Evolutionary conservation across 2,329 filamentous ascomycete genomes (phyloP), one percentile per base, ranked within the genome.

Genomic region (Aspergillus proliferans): DNA sequence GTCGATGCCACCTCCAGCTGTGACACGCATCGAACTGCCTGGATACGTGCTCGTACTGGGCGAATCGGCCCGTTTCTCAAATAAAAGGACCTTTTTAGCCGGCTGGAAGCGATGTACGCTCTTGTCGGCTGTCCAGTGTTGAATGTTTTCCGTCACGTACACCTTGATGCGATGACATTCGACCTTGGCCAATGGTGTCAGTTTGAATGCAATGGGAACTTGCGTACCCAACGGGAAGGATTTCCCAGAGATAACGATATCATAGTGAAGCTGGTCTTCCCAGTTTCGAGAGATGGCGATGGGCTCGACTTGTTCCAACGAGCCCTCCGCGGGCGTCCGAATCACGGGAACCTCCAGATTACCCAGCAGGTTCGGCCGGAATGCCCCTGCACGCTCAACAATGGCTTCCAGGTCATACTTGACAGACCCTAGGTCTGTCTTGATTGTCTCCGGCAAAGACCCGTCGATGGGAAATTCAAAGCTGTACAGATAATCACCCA

Each of bases 211-310:
- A 51, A 96, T 93, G 1, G 91, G 91, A 14, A 96, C 88, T 60
- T 87, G 87, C 36, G 86, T 81, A 14, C 91, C 91, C 18, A 96
- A 80, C 0, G 91, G 88, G 52, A 96, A 96, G 0, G 90, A 94
- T 76, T 95, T 95, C 47, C 91, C 91, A 1, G 90, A 95, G 47
- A 96, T 95, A 65, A 95, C 85, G 58, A 96, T 95, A 61, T 96
- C 91, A 71, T 96, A 96, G 62, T 94, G 89, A 28, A 96, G 76
- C 63, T 95, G 91, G 58, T 96, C 90, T 65, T 96, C 91, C 91
- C 91, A 96, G 53, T 88, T 90, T 18, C 91, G 79, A 55, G 87
- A 92, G 62, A 96, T 95, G 9, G 90, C 92, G 60, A 96, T 95
- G 2, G 91, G 91, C 64, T 96, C 91, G 22, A 90, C 86, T 68